Conservation (phyloP, 2,329 filamentous ascomycete genomes). For the Grosmannia penicillata region DNA sequence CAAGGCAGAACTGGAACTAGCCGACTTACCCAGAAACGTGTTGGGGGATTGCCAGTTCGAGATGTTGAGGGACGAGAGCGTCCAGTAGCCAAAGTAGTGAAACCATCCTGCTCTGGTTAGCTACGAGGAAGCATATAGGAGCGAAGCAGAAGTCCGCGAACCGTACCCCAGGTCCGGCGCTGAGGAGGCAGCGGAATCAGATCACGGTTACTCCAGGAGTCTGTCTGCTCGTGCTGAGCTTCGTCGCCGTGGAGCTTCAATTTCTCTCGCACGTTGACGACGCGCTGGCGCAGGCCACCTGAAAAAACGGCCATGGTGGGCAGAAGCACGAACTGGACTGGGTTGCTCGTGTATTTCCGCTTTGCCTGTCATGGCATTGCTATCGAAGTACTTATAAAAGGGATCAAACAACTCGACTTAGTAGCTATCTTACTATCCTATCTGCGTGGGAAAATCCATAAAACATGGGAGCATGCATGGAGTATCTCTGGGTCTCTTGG, state of each 20-base stretch:
- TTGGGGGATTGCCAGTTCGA: slow-evolving; percentile 8
- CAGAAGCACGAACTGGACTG: too few species aligned
- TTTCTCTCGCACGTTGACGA: not conserved
- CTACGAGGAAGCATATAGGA: not conserved
- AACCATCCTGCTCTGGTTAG: slow-evolving; percentile 8
- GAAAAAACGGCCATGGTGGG: slow-evolving; percentile 1
- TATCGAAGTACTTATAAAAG: too few species aligned
- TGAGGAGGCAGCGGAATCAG: slow-evolving; percentile 10
- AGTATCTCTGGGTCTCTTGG: too few species aligned
- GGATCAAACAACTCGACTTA: too few species aligned
- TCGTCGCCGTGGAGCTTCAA: slow-evolving; percentile 3
- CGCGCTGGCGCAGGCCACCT: not conserved
- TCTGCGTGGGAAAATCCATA: too few species aligned
- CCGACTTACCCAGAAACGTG: slow-evolving; percentile 3
- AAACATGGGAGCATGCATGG: too few species aligned
- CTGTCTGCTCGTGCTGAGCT: slow-evolving; percentile 5
- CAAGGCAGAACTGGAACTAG: not conserved
- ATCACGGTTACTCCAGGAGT: slow-evolving; percentile 10
- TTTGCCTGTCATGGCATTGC: too few species aligned
- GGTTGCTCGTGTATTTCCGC: too few species aligned
- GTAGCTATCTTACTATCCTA: too few species aligned
- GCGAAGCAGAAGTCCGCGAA: not conserved
- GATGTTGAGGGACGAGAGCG: slow-evolving; percentile 7
- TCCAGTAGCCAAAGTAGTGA: slow-evolving; percentile 8
- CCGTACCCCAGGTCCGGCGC: slow-evolving; percentile 9